phyloP scores from a whole-genome alignment of 805 yeast genomes.

The Vanderwaltozyma polyspora region DNA sequence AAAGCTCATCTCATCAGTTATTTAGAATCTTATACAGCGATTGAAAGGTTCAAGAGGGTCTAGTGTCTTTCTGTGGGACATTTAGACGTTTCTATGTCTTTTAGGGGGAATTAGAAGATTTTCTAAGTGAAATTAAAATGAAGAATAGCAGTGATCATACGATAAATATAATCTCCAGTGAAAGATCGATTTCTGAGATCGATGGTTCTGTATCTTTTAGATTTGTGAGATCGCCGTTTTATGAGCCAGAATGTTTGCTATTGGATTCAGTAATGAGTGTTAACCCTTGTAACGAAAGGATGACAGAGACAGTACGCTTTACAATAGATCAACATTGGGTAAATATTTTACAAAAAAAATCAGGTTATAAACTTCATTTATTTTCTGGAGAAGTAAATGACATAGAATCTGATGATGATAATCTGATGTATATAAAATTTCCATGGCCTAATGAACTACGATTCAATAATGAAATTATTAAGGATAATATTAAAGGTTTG shows the following conservation, averaged over 20 bases:
- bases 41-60: too few species aligned
- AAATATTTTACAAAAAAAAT: not conserved
- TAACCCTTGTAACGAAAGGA: not conserved
- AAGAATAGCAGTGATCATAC: too few species aligned
- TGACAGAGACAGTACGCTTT: not conserved
- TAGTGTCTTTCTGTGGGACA: too few species aligned
- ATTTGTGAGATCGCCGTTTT: slow-evolving; percentile 1
- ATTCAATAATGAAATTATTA: slow-evolving; percentile 40
- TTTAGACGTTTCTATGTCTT: too few species aligned
- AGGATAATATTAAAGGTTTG: slow-evolving; percentile 55
- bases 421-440: slow-evolving; percentile 58
- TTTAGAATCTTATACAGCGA: too few species aligned
- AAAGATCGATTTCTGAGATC: too few species aligned
- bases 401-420: slow-evolving; percentile 37
- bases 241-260: not conserved
- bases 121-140: too few species aligned
- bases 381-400: slow-evolving; percentile 40
- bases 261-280: not conserved
- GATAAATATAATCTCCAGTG: too few species aligned
- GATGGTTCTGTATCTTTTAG: not conserved
- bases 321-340: not conserved
- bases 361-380: slow-evolving; percentile 33
- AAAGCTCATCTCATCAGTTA: too few species aligned
- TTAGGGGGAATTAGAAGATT: too few species aligned
- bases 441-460: slow-evolving; percentile 61